Evolutionary conservation across 2,329 filamentous ascomycete species (phyloP).

Genomic region (Akanthomyces lecanii): DNA sequence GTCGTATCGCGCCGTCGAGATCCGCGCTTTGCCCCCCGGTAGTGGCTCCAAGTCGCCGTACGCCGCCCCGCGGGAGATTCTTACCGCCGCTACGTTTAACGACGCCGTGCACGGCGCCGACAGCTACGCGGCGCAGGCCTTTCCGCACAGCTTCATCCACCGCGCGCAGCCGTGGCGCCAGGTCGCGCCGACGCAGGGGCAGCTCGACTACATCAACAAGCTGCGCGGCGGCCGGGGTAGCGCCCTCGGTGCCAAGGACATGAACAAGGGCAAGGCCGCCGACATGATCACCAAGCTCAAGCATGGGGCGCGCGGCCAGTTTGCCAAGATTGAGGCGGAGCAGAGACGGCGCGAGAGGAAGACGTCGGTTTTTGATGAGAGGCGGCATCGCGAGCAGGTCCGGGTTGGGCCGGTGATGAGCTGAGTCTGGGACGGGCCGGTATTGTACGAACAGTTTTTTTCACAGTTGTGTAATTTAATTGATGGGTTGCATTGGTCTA

Average conservation of each 20-base stretch:
- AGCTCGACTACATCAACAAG: conserved; percentile 69
- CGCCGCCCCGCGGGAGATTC: conserved; percentile 64
- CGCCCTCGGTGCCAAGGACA: conserved; percentile 47
- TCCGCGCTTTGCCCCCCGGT: conserved; percentile 43
- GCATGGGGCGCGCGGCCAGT: conserved; percentile 70
- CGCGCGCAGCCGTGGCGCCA: conserved; percentile 67
- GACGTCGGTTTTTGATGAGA: conserved; percentile 33
- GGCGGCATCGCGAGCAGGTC: conserved; percentile 47
- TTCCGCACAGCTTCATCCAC: conserved; percentile 63
- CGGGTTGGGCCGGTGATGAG: conserved; percentile 49
- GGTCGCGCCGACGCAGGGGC: conserved; percentile 57
- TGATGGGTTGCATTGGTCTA: neutral
- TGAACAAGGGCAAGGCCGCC: conserved; percentile 75
- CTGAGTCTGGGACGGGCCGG: conserved; percentile 16
- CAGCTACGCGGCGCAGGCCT: conserved; percentile 66
- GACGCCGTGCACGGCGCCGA: conserved; percentile 83
- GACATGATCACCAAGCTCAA: conserved; percentile 94
- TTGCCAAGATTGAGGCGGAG: conserved; percentile 46
- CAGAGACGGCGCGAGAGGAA: conserved; percentile 46
- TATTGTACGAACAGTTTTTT: neutral
- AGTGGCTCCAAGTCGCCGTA: conserved; percentile 52
- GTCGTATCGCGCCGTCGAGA: conserved; percentile 42
- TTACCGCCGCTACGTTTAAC: conserved; percentile 60
- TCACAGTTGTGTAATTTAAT: neutral
- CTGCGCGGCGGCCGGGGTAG: conserved; percentile 49